A percentile compares a stretch with the other conserved stretches of the same genome.
These are phyloP conservation scores for Gigaspora rosea DNA, from an alignment of 192 early-diverging fungal species.

Conservation along the genomic window DNA sequence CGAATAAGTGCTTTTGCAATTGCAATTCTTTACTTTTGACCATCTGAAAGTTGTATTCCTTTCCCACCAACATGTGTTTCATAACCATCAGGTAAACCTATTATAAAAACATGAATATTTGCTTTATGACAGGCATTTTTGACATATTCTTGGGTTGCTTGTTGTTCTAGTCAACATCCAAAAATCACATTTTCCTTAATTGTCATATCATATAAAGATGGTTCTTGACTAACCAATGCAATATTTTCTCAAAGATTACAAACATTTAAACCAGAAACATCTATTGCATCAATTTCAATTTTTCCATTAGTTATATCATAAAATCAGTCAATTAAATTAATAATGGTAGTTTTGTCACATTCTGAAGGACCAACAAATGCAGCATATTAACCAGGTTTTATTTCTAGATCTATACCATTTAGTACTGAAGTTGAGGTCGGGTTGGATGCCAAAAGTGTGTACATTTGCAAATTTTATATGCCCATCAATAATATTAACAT, in stretches of 20 bases:
- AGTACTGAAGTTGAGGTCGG: too few relatives aligned
- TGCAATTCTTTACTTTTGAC: too few relatives aligned
- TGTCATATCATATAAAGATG: constrained; percentile 41
- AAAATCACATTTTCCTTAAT: constrained; percentile 91
- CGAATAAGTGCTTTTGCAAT: too few relatives aligned
- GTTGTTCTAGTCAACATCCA: constrained; percentile 24
- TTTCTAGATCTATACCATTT: too few relatives aligned
- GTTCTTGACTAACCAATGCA: constrained; percentile 84
- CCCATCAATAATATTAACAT: too few relatives aligned
- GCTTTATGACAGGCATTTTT: constrained; percentile 48
- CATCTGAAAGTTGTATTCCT: constrained; percentile 49
- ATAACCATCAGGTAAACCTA: constrained; percentile 59
- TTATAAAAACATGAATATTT: constrained; percentile 42
- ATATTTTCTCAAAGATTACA: constrained; percentile 64
- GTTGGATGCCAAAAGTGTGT: too few relatives aligned
- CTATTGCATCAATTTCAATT: constrained; percentile 44
- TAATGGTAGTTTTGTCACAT: too few relatives aligned
- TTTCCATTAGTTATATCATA: too few relatives aligned
- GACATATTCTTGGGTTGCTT: constrained; percentile 54
- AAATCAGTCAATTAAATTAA: too few relatives aligned
- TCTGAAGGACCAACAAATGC: too few relatives aligned
- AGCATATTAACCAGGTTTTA: too few relatives aligned
- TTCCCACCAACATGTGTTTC: constrained; percentile 69
- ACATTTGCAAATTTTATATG: too few relatives aligned
- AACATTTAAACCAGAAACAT: constrained; percentile 54